Conservation (phyloP, 306 rosid species). For the Cicer judaicum region DNA sequence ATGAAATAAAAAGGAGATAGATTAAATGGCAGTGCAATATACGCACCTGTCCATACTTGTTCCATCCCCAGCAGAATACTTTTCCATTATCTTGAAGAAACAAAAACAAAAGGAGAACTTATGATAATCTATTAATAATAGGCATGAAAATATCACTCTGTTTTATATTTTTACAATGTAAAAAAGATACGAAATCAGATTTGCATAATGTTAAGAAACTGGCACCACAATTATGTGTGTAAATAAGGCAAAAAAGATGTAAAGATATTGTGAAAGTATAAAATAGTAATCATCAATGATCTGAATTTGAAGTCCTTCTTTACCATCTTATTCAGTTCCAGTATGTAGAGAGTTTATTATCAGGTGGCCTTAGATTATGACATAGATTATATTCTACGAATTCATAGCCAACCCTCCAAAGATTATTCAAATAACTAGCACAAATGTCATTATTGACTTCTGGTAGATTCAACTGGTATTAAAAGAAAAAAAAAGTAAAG, state of each 20-base stretch:
- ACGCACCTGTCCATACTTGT: constrained; percentile 96
- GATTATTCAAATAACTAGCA: constrained; percentile 16
- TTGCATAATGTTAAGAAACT: constrained; percentile 28
- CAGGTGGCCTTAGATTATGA: not conserved
- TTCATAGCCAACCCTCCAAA: constrained; percentile 22
- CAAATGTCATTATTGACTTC: constrained; percentile 5
- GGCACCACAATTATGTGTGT: not conserved
- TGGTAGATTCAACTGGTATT: not conserved
- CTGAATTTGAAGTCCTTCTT: not conserved
- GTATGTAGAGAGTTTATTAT: not conserved
- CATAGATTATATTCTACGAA: not conserved
- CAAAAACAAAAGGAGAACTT: constrained; percentile 36
- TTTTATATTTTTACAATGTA: constrained; percentile 7
- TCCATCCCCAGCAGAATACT: constrained; percentile 99
- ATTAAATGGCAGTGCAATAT: constrained; percentile 30
- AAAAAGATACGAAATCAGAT: not conserved
- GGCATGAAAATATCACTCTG: not conserved
- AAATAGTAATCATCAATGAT: constrained; percentile 1
- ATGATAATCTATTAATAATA: constrained; percentile 19
- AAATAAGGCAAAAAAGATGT: constrained; percentile 14
- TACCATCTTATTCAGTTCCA: constrained; percentile 14
- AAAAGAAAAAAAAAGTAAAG: not conserved
- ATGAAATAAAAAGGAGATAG: constrained; percentile 17
- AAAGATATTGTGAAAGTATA: not conserved
- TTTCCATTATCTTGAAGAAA: constrained; percentile 68